Percentiles rank a stretch among this genome's conserved stretches.
These are phyloP conservation scores for Colletotrichum graminicola DNA, from an alignment of 2,329 filamentous ascomycete genomes.

Conservation along the genomic window DNA sequence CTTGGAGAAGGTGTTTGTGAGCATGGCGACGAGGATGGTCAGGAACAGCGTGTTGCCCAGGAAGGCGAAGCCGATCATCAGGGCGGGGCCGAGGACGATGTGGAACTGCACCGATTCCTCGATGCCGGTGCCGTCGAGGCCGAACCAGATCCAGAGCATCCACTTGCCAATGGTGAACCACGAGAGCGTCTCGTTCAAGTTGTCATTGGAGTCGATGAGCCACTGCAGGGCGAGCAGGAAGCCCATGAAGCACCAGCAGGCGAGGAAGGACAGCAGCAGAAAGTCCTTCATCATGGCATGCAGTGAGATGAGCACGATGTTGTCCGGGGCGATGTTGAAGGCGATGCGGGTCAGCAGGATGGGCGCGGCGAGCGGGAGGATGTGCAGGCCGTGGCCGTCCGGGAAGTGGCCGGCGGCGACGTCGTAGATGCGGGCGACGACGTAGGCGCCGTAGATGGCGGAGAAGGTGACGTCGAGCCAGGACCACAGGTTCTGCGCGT, in stretches of 20 bases:
- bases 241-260: slow-evolving; percentile 74
- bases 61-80: slow-evolving; percentile 81
- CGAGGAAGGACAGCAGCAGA: slow-evolving; percentile 69
- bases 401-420: slow-evolving; percentile 49
- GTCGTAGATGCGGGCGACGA: slow-evolving; percentile 70
- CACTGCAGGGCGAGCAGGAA: slow-evolving; percentile 78
- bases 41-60: slow-evolving; percentile 81
- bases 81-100: slow-evolving; percentile 72
- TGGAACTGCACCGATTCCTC: slow-evolving; percentile 70
- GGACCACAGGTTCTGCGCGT: slow-evolving; percentile 81
- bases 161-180: slow-evolving; percentile 76
- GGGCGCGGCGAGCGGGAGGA: slow-evolving; percentile 75
- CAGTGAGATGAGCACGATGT: slow-evolving; percentile 80
- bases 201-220: slow-evolving; percentile 58
- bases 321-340: slow-evolving; percentile 80
- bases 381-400: slow-evolving; percentile 70
- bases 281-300: slow-evolving; percentile 83
- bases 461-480: slow-evolving; percentile 80
- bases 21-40: slow-evolving; percentile 79
- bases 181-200: slow-evolving; percentile 48
- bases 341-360: slow-evolving; percentile 78
- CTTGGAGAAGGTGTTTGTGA: slow-evolving; percentile 78
- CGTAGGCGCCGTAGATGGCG: slow-evolving; percentile 71
- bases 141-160: slow-evolving; percentile 87
- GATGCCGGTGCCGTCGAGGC: slow-evolving; percentile 73